phyloP scores from a whole-genome alignment of 306 rosid species.

The Castanea mollissima region DNA sequence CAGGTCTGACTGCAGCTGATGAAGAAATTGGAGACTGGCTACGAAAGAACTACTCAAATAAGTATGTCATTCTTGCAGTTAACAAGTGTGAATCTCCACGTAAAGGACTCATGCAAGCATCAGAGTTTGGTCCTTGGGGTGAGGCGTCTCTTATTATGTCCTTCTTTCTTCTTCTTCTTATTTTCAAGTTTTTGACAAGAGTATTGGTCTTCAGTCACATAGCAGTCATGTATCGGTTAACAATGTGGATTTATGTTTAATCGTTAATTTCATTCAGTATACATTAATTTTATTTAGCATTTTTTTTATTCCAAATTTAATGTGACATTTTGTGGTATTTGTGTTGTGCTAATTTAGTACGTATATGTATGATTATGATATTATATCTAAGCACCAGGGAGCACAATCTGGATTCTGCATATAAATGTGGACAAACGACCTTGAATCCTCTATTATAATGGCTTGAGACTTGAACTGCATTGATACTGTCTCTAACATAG shows the following conservation, averaged over 20 bases:
- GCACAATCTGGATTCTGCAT: background rate
- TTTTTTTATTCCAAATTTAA: background rate
- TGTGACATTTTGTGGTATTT: background rate
- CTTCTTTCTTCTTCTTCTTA: background rate
- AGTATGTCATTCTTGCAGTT: constrained; percentile 78
- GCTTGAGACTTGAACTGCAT: background rate
- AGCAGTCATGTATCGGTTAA: too few relatives aligned
- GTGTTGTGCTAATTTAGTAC: background rate
- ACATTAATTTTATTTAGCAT: background rate
- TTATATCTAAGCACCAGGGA: background rate
- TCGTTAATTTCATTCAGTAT: background rate
- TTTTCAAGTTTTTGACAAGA: background rate
- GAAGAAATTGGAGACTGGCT: constrained; percentile 93
- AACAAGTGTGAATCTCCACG: constrained; percentile 97
- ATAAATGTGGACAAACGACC: background rate
- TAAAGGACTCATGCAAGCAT: constrained; percentile 79
- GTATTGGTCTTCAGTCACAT: background rate
- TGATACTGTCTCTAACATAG: background rate
- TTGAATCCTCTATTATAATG: background rate
- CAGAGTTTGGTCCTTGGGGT: constrained; percentile 98
- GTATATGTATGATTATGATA: background rate
- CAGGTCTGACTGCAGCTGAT: constrained; percentile 95
- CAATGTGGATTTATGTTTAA: background rate
- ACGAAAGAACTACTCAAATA: constrained; percentile 79
- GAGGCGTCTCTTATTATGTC: constrained; percentile 20